These are phyloP conservation scores for Geranium incanum DNA, from an alignment of 441 rosid species.

Conservation along the genomic window DNA sequence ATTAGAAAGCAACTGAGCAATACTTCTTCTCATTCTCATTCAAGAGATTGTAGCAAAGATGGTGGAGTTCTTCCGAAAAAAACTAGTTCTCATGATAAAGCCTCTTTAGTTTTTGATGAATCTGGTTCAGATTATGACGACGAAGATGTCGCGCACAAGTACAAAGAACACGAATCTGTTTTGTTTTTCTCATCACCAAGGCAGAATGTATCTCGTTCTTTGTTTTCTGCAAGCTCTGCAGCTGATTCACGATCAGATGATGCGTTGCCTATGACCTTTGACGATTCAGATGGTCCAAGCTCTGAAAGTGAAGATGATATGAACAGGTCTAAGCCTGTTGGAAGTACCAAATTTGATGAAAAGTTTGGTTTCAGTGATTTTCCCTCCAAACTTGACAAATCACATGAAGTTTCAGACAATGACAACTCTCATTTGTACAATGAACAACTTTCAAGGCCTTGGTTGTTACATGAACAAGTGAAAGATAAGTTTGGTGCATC, in stretches of 20 bases:
- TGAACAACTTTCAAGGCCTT: not conserved
- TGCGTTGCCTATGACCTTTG: slow-evolving; percentile 37
- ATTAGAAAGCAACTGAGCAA: slow-evolving; percentile 33
- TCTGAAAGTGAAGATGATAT: slow-evolving; percentile 49
- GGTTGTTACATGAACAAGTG: slow-evolving; percentile 21
- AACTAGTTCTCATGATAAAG: slow-evolving; percentile 26
- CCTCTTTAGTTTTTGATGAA: slow-evolving; percentile 48
- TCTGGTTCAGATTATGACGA: slow-evolving; percentile 45
- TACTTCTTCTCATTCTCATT: slow-evolving; percentile 34
- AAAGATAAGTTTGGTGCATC: slow-evolving; percentile 22
- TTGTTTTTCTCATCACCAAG: slow-evolving; percentile 26
- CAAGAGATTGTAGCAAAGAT: slow-evolving; percentile 34
- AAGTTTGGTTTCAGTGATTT: slow-evolving; percentile 15
- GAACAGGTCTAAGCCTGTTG: slow-evolving; percentile 25
- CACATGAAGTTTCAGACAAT: slow-evolving; percentile 6
- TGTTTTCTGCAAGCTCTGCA: slow-evolving; percentile 35
- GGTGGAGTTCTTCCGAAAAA: slow-evolving; percentile 28
- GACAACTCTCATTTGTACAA: not conserved
- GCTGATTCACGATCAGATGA: slow-evolving; percentile 34
- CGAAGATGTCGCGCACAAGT: slow-evolving; percentile 29
- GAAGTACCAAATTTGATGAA: slow-evolving; percentile 10
- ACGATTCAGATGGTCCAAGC: slow-evolving; percentile 44
- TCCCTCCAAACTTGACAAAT: not conserved
- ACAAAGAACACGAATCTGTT: slow-evolving; percentile 26
- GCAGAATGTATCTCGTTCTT: slow-evolving; percentile 23